Evolutionary conservation across 2,329 filamentous ascomycete genomes (phyloP).

Genomic region (Cladosporium phlei): DNA sequence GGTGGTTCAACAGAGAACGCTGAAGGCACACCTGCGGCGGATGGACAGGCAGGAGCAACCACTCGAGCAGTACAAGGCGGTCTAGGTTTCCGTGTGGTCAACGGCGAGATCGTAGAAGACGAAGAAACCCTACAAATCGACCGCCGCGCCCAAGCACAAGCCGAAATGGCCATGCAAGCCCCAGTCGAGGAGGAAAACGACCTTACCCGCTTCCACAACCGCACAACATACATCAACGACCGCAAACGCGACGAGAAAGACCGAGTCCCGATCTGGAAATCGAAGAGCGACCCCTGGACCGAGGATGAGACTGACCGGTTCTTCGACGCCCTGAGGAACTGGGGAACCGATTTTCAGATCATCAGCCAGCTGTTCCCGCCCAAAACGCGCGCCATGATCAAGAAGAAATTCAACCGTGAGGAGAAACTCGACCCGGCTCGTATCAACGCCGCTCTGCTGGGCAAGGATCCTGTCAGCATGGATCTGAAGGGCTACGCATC

Average conservation of each 20-base stretch:
- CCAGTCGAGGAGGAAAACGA: constrained; percentile 66
- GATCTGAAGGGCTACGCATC: constrained; percentile 39
- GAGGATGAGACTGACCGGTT: constrained; percentile 68
- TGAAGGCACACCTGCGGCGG: constrained; percentile 5
- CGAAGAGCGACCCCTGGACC: constrained; percentile 63
- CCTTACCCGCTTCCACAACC: constrained; percentile 67
- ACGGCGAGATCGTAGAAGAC: constrained; percentile 69
- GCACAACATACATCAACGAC: constrained; percentile 63
- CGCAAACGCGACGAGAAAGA: constrained; percentile 45
- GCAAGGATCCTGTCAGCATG: constrained; percentile 26
- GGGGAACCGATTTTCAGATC: constrained; percentile 78
- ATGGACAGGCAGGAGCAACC: constrained; percentile 5
- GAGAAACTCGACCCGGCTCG: constrained; percentile 61
- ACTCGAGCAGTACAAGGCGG: constrained; percentile 13
- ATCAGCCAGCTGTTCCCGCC: constrained; percentile 71
- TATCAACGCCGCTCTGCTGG: constrained; percentile 59
- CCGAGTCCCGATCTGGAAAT: constrained; percentile 37
- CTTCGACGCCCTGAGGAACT: constrained; percentile 69
- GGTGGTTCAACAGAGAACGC: constrained; percentile 11
- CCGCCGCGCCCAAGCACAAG: constrained; percentile 59
- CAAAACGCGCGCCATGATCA: constrained; percentile 68
- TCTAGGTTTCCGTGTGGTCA: constrained; percentile 53
- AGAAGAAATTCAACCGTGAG: constrained; percentile 78
- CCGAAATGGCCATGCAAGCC: constrained; percentile 52
- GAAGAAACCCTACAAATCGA: constrained; percentile 64